Conservation (phyloP, 2,329 filamentous ascomycete species). For the Alternaria dauci region DNA sequence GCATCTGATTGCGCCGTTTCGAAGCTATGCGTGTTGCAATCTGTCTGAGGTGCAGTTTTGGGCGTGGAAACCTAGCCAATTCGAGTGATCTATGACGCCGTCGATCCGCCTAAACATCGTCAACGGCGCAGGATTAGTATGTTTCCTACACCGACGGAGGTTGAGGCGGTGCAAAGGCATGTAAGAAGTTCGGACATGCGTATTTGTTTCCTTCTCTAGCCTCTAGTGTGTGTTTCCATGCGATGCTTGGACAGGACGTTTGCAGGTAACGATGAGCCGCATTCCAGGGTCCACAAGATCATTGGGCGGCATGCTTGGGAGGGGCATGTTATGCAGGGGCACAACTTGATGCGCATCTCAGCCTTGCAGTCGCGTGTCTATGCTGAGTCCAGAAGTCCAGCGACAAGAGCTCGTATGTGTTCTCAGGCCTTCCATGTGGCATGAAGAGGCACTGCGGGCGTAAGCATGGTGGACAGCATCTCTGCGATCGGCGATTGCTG, state of each 20-base stretch:
- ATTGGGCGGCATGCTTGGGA: conserved; percentile 4
- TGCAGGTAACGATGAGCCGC: conserved; percentile 7
- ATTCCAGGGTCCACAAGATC: conserved; percentile 15
- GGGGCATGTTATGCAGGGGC: conserved; percentile 19
- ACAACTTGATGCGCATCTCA: conserved; percentile 10
- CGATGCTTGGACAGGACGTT: not conserved
- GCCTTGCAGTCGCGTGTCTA: conserved; percentile 1
- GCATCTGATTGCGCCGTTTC: conserved; percentile 30
- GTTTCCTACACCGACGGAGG: not conserved
- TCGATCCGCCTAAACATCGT: conserved; percentile 23
- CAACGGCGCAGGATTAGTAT: not conserved
- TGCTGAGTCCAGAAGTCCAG: not conserved
- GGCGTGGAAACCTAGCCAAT: conserved; percentile 44
- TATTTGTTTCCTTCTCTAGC: not conserved
- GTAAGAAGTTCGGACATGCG: not conserved
- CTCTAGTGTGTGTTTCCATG: not conserved
- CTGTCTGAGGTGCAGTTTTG: conserved; percentile 43
- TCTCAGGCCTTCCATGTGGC: not conserved
- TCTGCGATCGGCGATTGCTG: not conserved
- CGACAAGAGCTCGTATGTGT: not conserved
- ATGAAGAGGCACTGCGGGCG: not conserved
- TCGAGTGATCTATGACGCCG: conserved; percentile 49
- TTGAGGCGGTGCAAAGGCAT: not conserved
- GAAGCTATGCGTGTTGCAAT: conserved; percentile 36
- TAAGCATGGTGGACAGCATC: not conserved